Evolutionary conservation across 805 yeast species (phyloP).

Genomic region (Teunomyces funiuensis): DNA sequence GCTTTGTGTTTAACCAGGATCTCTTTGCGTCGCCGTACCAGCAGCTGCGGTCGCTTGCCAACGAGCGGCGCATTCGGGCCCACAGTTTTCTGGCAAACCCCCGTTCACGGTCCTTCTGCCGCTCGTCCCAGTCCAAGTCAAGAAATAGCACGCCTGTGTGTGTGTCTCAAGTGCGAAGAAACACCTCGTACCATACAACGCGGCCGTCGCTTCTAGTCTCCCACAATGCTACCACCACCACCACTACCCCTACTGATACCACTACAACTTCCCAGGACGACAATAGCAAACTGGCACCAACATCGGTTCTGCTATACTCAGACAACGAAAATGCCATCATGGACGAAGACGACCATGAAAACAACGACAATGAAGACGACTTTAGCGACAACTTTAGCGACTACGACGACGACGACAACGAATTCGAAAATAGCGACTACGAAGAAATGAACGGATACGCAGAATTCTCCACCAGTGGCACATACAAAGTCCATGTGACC

Average conservation of each 20-base stretch:
- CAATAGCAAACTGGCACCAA: not conserved
- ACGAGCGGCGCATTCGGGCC: slow-evolving; percentile 31
- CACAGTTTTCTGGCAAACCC: slow-evolving; percentile 17
- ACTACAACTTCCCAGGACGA: not conserved
- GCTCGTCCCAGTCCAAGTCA: slow-evolving; percentile 6
- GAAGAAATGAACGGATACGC: slow-evolving; percentile 19
- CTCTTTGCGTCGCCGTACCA: slow-evolving; percentile 71
- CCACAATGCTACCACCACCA: slow-evolving; percentile 8
- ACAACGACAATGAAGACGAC: slow-evolving; percentile 18
- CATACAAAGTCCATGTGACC: slow-evolving; percentile 41
- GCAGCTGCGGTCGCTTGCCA: slow-evolving; percentile 44
- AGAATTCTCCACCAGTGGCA: slow-evolving; percentile 21
- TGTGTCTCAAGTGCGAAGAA: slow-evolving; percentile 20
- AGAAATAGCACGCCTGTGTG: not conserved
- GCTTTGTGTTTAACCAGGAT: slow-evolving; percentile 76
- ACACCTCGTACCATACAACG: slow-evolving; percentile 28
- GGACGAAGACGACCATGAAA: slow-evolving; percentile 12
- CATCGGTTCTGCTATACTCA: slow-evolving; percentile 8
- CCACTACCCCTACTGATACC: not conserved
- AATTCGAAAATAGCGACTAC: not conserved
- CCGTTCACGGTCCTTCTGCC: slow-evolving; percentile 7
- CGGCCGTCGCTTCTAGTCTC: slow-evolving; percentile 21
- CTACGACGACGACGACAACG: not conserved
- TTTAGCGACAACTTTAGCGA: slow-evolving; percentile 13
- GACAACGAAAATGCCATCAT: slow-evolving; percentile 7